Percentiles rank a stretch among this genome's conserved stretches.
phyloP scores from a whole-genome alignment of 768 basidiomycete genomes.

The Boletus sp. region DNA sequence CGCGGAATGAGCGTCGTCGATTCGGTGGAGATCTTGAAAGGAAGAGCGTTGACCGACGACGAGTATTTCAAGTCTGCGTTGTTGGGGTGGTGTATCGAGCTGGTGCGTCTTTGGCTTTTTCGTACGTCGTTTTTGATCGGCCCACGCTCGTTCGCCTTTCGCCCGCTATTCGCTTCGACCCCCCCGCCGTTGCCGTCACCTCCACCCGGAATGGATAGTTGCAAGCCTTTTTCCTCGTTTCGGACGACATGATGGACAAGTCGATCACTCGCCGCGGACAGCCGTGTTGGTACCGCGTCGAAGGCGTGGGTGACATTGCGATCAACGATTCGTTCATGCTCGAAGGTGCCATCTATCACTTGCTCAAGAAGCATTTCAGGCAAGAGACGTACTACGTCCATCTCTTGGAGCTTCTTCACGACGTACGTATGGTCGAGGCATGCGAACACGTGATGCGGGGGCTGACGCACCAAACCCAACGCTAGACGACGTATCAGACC shows the following conservation, averaged over 20 bases:
- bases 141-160: not conserved
- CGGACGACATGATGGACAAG: conserved; percentile 92
- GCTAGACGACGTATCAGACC: conserved; percentile 74
- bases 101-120: conserved; percentile 54
- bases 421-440: conserved; percentile 41
- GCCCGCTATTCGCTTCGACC: not conserved
- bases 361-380: conserved; percentile 87
- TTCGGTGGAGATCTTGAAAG: conserved; percentile 84
- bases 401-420: conserved; percentile 88
- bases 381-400: conserved; percentile 81
- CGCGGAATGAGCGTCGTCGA: conserved; percentile 96
- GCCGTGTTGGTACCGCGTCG: conserved; percentile 88
- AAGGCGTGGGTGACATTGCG: conserved; percentile 68
- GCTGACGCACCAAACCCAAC: too few relatives aligned
- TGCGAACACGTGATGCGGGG: not conserved
- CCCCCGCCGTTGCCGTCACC: not conserved
- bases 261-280: conserved; percentile 92
- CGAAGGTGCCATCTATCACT: conserved; percentile 87
- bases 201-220: conserved; percentile 29
- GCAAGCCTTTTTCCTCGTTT: conserved; percentile 96
- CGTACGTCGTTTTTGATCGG: too few relatives aligned
- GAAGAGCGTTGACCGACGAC: conserved; percentile 63
- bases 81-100: conserved; percentile 94
- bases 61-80: conserved; percentile 89
- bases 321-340: conserved; percentile 98